Percentiles rank a stretch among this genome's conserved stretches.
These are phyloP conservation scores for Marasmius oreades DNA, from an alignment of 1,284 basidiomycete genomes.

Conservation along the genomic window DNA sequence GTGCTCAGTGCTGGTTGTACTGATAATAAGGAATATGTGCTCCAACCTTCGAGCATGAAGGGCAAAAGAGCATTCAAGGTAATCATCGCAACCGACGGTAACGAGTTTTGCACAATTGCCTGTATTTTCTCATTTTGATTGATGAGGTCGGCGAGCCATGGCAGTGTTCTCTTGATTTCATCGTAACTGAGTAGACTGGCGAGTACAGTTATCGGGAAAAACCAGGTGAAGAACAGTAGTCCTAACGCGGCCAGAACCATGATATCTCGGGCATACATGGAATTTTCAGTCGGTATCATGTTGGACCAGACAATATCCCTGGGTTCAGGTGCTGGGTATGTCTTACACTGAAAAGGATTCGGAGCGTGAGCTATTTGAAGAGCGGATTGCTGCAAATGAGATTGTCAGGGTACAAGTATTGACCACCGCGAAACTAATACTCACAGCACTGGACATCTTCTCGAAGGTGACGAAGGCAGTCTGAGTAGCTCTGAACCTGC, in stretches of 20 bases:
- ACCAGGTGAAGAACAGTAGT: constrained; percentile 80
- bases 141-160: constrained; percentile 80
- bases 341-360: constrained; percentile 61
- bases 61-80: constrained; percentile 87
- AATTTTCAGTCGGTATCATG: constrained; percentile 62
- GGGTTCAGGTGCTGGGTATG: constrained; percentile 86
- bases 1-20: neutral
- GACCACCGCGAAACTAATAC: constrained; percentile 23
- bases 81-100: constrained; percentile 89
- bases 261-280: constrained; percentile 61
- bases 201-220: constrained; percentile 81
- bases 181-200: constrained; percentile 86
- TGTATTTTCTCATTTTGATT: constrained; percentile 77
- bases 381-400: constrained; percentile 72
- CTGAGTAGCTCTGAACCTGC: constrained; percentile 77
- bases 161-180: constrained; percentile 87
- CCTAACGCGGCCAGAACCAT: constrained; percentile 69
- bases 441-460: constrained; percentile 85
- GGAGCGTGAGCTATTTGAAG: constrained; percentile 82
- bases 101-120: constrained; percentile 89
- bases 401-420: neutral
- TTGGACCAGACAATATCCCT: constrained; percentile 95
- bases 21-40: neutral
- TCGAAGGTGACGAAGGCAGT: constrained; percentile 97
- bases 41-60: constrained; percentile 82